Conservation (phyloP, 352 stramenopile genomes). For the Globisporangium viniferum region DNA sequence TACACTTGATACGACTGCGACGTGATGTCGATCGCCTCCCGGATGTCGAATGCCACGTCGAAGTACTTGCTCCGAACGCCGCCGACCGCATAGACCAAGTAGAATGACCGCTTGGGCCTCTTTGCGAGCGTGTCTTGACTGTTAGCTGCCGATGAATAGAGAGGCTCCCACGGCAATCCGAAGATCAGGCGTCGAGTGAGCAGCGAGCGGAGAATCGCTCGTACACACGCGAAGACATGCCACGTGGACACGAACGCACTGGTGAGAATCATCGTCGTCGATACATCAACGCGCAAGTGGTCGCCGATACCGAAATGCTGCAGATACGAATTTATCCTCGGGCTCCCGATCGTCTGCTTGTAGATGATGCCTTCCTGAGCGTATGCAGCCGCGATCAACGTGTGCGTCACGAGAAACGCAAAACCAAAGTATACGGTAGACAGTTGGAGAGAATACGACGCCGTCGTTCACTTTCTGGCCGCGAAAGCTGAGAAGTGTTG, state of each 20-base stretch:
- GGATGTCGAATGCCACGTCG: constrained; percentile 16
- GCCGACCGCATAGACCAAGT: not conserved
- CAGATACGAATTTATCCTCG: constrained; percentile 7
- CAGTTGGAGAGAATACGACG: not conserved
- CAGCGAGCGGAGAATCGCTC: not conserved
- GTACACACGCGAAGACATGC: not conserved
- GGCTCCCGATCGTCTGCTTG: constrained; percentile 5
- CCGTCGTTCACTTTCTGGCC: constrained; percentile 3
- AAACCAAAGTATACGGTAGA: not conserved
- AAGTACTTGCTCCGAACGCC: constrained; percentile 30
- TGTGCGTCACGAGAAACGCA: not conserved
- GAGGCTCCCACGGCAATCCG: not conserved
- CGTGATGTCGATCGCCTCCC: constrained; percentile 22
- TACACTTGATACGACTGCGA: constrained; percentile 29
- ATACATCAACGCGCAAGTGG: constrained; percentile 3
- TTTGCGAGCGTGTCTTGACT: not conserved
- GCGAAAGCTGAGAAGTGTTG: not conserved
- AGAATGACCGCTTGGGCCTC: not conserved
- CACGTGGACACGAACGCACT: not conserved
- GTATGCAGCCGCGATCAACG: not conserved
- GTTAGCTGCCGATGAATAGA: not conserved
- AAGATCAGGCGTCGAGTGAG: not conserved
- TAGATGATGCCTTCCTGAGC: constrained; percentile 4
- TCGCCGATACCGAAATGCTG: constrained; percentile 9
- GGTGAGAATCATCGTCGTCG: constrained; percentile 1